A percentile compares a stretch with the other conserved stretches of the same genome.
phyloP scores from a whole-genome alignment of 2,329 filamentous ascomycete genomes.

The Cladosporium sp. region DNA sequence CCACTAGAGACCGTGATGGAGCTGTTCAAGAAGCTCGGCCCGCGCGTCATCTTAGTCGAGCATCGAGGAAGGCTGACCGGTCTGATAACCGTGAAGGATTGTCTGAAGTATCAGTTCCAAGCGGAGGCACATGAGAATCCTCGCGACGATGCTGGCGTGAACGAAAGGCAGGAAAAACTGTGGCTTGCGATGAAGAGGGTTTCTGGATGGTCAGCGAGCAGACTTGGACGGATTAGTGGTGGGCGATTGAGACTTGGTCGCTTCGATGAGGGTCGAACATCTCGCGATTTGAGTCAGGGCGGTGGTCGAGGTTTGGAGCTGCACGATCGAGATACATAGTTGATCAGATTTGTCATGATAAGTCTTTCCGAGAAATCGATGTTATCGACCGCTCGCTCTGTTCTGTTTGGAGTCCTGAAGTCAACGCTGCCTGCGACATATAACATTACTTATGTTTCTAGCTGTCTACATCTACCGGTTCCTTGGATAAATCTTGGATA shows the following conservation, averaged over 20 bases:
- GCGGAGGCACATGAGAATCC: constrained; percentile 82
- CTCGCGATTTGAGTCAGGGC: not conserved
- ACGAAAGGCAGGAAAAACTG: constrained; percentile 64
- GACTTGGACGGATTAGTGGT: constrained; percentile 23
- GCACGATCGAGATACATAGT: constrained; percentile 1
- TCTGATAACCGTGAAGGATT: constrained; percentile 94
- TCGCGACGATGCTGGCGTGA: constrained; percentile 57
- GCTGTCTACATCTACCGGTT: too few species aligned
- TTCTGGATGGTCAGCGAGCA: constrained; percentile 34
- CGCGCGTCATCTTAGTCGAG: constrained; percentile 88
- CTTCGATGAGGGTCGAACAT: not conserved
- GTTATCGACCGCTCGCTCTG: not conserved
- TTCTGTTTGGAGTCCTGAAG: not conserved
- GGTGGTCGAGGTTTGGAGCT: constrained; percentile 1
- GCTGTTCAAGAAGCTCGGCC: constrained; percentile 96
- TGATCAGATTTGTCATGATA: not conserved
- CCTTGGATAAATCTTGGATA: too few species aligned
- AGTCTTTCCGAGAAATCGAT: too few species aligned
- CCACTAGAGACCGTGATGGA: constrained; percentile 98
- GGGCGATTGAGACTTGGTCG: constrained; percentile 16
- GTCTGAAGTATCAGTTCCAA: constrained; percentile 95
- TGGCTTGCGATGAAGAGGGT: constrained; percentile 52
- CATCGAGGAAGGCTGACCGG: constrained; percentile 81
- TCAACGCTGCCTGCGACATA: too few species aligned
- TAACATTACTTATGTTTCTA: too few species aligned